Base-by-base conservation (phyloP, 495 filamentous ascomycete species). In the Podospora appendiculata region DNA sequence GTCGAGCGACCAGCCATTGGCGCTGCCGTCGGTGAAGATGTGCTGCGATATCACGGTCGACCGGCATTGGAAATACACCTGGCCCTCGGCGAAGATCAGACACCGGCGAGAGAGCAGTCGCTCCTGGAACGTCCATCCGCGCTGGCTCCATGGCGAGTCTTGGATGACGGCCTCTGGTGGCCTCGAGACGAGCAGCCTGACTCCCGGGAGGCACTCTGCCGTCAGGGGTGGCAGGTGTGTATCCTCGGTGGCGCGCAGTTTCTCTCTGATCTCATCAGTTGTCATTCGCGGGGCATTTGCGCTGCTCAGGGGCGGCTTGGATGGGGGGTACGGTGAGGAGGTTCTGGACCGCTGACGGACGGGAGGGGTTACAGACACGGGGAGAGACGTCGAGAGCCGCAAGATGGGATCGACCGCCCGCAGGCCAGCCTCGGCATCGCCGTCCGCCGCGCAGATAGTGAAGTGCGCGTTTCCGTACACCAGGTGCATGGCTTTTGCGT, bases 51-150 rank as follows among this genome's bases (percentile, higher is more conserved):
- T 58, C 18, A 34, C 55, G 12, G 64, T 59, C 1, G 45, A 54
- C 33, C 45, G 60, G 44, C 67, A 73, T 39, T 68, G 58, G 54
- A 62, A 73, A 46, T 63, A 70, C 38, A 65, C 58, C 43, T 59
- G 62, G 9, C 61, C 41, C 8, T 58, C 57, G 1, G 57, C 63
- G 40, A 73, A 60, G 19, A 63, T 64, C 18, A 73, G 46, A 34
- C 69, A 58, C 7, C 68, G 61, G n/a, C 43, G 50, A 6, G 68
- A 69, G 11, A 71, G 56, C 3, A 69, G n/a, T 9, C 52, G 54
- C 55, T 72, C 69, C 45, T 72, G 69, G 43, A 60, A 72, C 1
- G 69, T 71, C 69, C 69, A 72, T 13, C 48, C 69, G 32, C 69
- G 47, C 9, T 48, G 56, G 19, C 52, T 52, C 69, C 67, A 71